Base-by-base conservation (phyloP, 148 eudicot genomes). In the Amaranthus cruentus region DNA sequence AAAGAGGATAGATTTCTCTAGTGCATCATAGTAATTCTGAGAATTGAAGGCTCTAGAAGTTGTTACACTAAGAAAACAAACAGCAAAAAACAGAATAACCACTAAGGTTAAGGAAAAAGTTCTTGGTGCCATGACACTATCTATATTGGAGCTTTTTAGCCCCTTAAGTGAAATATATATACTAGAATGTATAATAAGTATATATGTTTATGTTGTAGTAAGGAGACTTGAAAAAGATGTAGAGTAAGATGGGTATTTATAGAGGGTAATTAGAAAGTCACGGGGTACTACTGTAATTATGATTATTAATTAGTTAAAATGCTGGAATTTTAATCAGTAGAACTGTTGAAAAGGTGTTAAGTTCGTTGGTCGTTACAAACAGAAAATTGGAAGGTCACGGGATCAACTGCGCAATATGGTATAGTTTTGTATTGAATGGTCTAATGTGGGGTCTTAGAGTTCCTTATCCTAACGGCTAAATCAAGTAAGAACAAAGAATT, bases 1-100 rank as follows among this genome's bases (percentile, higher is more conserved):
- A 73, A 92, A 92, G 47, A 89, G 87, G 68, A 92, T 87, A 1
- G 92, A 92, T 74, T 92, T 92, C 7, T 78, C 76, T 12, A 92
- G 91, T 11, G 97, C 97, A 52, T 73, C 70, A 6, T 71, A 57
- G 73, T 92, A 92, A 47, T 92, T 87, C 62, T 47, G 73, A 6
- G 85, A 43, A 62, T 84, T 81, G 76, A 91, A 86, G 61, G 91
- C 88, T 4, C 52, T 74, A 78, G 83, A 81, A 73, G 77, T 63
- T 7, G 77, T 63, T 7, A 57, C 61, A 66, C 12, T 6, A 21
- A 83, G 56, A n/a, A 68, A 67, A 71, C 47, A 62, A 46, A 80
- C 3, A 13, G 67, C n/a, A 12, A 77, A 12, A 75, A 71, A 83
- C 38, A 84, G 53, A 42, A 83, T 18, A 5, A 51, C 75, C 73